phyloP scores from a whole-genome alignment of 108 stramenopile species.

The Epipyxis sp. region DNA sequence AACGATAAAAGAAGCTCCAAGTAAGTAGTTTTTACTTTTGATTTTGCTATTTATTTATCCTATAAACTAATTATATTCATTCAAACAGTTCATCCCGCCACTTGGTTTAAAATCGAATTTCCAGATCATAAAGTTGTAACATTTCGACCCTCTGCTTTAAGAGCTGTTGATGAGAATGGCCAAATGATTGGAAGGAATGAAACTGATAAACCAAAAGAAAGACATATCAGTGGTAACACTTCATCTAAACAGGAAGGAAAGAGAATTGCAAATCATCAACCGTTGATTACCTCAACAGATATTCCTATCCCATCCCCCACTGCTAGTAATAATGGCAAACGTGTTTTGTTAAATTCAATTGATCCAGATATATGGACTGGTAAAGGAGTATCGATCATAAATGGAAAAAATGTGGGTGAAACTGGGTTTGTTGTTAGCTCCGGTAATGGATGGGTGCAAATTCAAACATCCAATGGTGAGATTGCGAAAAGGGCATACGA shows the following conservation, averaged over 20 bases:
- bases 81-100: background rate
- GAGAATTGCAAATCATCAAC: background rate
- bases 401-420: background rate
- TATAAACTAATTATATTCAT: background rate
- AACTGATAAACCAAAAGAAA: background rate
- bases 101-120: background rate
- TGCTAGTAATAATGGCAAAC: background rate
- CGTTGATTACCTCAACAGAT: background rate
- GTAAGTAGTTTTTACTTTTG: background rate
- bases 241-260: background rate
- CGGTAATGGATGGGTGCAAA: background rate
- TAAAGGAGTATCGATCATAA: background rate
- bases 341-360: background rate
- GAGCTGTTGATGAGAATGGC: background rate
- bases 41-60: background rate
- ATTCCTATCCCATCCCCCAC: background rate
- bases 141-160: background rate
- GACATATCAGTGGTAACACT: background rate
- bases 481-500: background rate
- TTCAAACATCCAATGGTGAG: background rate
- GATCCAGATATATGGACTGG: background rate
- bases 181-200: background rate
- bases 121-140: background rate
- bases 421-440: background rate
- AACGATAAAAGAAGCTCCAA: background rate